Evolutionary conservation across 2,329 filamentous ascomycete species (phyloP).

Genomic region (Botrytis sinoallii): DNA sequence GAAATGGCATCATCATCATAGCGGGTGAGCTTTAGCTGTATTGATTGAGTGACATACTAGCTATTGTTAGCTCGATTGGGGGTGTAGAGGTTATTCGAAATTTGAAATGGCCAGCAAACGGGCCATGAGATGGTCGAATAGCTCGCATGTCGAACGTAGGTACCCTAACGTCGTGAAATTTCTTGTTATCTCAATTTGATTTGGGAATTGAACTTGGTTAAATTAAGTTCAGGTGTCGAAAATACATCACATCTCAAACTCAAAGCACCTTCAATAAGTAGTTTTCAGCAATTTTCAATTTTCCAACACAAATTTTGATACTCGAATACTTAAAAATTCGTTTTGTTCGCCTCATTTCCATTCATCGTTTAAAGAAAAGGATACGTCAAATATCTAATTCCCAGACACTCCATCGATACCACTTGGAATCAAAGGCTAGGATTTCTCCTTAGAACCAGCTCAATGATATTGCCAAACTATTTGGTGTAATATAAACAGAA

Average conservation of each 20-base stretch:
- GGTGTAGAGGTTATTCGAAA: background rate
- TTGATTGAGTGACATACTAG: background rate
- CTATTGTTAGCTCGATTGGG: background rate
- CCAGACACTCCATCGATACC: background rate
- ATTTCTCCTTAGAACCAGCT: too few relatives aligned
- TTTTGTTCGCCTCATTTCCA: background rate
- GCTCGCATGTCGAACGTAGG: background rate
- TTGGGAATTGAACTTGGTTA: background rate
- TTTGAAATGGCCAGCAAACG: background rate
- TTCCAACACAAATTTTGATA: background rate
- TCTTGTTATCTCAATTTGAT: background rate
- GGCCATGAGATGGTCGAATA: background rate
- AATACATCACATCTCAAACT: background rate
- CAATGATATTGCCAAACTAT: background rate
- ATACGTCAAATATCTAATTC: background rate
- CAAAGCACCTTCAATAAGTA: background rate
- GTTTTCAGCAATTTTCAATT: accelerated
- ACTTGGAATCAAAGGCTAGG: background rate
- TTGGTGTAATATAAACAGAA: background rate
- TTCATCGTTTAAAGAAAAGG: background rate
- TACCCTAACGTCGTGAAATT: background rate
- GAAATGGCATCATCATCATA: background rate
- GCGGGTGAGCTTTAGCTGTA: background rate
- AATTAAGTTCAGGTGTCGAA: background rate
- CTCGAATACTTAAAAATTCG: background rate